Conservation (phyloP, 441 rosid species). For the Gossypium lobatum region DNA sequence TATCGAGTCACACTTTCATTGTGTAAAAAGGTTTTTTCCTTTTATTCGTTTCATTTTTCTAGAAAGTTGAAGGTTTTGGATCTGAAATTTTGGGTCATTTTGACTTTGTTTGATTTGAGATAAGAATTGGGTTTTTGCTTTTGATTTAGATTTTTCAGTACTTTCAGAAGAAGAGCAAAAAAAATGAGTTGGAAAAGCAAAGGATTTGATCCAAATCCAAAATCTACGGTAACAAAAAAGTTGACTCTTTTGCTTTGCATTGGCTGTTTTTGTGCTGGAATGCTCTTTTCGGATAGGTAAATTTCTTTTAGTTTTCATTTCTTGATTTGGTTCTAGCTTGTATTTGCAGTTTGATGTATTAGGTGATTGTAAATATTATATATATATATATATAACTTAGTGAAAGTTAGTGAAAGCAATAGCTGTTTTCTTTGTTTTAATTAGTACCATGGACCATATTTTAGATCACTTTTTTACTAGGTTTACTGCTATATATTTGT, state of each 20-base stretch:
- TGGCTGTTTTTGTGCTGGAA: constrained; percentile 82
- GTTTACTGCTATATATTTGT: not conserved
- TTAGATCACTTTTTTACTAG: not conserved
- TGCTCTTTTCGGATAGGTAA: constrained; percentile 83
- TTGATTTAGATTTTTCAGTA: constrained; percentile 22
- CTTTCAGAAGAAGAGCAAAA: constrained; percentile 6
- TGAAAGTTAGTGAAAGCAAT: too few species aligned
- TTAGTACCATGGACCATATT: not conserved
- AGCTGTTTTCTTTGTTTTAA: not conserved
- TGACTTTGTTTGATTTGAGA: constrained; percentile 29
- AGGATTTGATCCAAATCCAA: constrained; percentile 55
- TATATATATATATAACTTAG: too few species aligned
- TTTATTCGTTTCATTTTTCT: not conserved
- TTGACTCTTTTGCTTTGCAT: constrained; percentile 69
- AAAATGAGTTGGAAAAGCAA: constrained; percentile 70
- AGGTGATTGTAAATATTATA: not conserved
- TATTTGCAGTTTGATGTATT: not conserved
- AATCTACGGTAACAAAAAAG: constrained; percentile 54
- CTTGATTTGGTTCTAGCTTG: constrained; percentile 5
- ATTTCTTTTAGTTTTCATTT: constrained; percentile 4
- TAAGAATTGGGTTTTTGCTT: constrained; percentile 31
- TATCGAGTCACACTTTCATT: not conserved
- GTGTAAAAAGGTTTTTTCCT: not conserved
- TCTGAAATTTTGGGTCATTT: constrained; percentile 37
- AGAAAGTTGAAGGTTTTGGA: constrained; percentile 25